Evolutionary conservation across 2,329 filamentous ascomycete genomes (phyloP), one percentile per base, ranked within the genome.

Genomic region (Claviceps spartinae): DNA sequence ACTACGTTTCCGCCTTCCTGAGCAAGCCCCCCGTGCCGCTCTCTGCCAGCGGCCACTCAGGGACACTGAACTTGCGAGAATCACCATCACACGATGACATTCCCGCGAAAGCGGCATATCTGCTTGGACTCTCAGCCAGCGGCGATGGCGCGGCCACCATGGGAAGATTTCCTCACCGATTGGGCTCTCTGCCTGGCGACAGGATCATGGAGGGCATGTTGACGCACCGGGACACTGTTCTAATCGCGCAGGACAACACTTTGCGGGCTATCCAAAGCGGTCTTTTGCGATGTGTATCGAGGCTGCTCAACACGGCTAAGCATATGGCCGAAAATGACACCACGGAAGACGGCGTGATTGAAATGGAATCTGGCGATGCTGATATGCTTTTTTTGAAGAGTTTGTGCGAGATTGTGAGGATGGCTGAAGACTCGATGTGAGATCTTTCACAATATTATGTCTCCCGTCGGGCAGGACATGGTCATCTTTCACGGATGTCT

Each of bases 51-150:
- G 55, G 52, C 7, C 58, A 56, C 37, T 45, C 36, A 14, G 55
- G 52, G 18, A 59, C 47, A 7, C 40, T 50, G 2, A 57, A 52
- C 47, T 53, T 54, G 37, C 52, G 62, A 6, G 59, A 62, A 30
- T 61, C 59, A 1, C 60, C 60, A 47, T 54, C 58, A 54, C 56
- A 59, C 53, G 65, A 65, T 9, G 64, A 67, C 20, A 71, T 76
- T 43, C 73, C 74, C n/a, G 69, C 68, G 53, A 79, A 79, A 60
- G 77, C 77, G 0, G 74, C 74, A 0, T 69, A 65, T 4, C 60
- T 79, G 0, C 70, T 79, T 1, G 77, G 77, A 1, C 66, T 79
- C 16, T 63, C 66, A 3, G 56, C 59, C 3, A 55, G 59, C 22
- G 56, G 62, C 30, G 47, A 54, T 4, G 49, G 52, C 7, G 53